phyloP scores from a whole-genome alignment of 495 filamentous ascomycete genomes.

The Lineolata rhizophorae region DNA sequence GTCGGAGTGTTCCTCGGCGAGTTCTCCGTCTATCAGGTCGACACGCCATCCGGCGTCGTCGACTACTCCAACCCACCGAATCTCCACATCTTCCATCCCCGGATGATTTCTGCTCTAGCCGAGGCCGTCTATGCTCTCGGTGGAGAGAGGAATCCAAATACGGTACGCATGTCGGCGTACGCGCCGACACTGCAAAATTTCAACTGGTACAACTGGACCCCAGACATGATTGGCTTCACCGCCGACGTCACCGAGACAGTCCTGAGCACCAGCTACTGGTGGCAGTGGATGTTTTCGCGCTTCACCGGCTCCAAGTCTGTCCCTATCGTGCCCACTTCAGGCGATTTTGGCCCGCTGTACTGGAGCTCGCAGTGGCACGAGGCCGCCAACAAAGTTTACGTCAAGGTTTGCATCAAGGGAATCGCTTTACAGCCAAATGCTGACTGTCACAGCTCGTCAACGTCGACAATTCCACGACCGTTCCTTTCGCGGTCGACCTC shows the following conservation, averaged over 20 bases:
- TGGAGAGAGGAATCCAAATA: slow-evolving; percentile 15
- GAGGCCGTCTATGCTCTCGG: slow-evolving; percentile 14
- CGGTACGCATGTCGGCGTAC: slow-evolving; percentile 13
- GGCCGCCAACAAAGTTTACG: slow-evolving; percentile 8
- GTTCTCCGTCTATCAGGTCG: slow-evolving; percentile 8
- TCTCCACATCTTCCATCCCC: slow-evolving; percentile 6
- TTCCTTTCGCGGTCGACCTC: slow-evolving; percentile 12
- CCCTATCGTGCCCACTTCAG: slow-evolving; percentile 17
- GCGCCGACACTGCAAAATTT: slow-evolving; percentile 27
- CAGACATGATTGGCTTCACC: slow-evolving; percentile 24
- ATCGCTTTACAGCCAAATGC: background rate
- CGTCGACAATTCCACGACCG: slow-evolving; percentile 15
- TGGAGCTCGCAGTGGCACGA: slow-evolving; percentile 19
- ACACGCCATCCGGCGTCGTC: slow-evolving; percentile 7
- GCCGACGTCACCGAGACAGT: slow-evolving; percentile 21
- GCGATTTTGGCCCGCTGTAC: slow-evolving; percentile 23
- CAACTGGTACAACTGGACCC: slow-evolving; percentile 25
- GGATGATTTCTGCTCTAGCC: slow-evolving; percentile 11
- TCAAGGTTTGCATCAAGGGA: slow-evolving; percentile 11
- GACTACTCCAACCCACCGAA: slow-evolving; percentile 7
- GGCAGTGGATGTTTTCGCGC: slow-evolving; percentile 20
- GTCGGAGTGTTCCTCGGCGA: slow-evolving; percentile 12
- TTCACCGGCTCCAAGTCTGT: slow-evolving; percentile 23
- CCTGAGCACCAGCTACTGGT: slow-evolving; percentile 21
- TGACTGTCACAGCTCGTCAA: slow-evolving; percentile 9